Percentiles rank a stretch among this genome's conserved stretches.
phyloP scores from a whole-genome alignment of 2,329 filamentous ascomycete genomes.

The Fusarium sp. region DNA sequence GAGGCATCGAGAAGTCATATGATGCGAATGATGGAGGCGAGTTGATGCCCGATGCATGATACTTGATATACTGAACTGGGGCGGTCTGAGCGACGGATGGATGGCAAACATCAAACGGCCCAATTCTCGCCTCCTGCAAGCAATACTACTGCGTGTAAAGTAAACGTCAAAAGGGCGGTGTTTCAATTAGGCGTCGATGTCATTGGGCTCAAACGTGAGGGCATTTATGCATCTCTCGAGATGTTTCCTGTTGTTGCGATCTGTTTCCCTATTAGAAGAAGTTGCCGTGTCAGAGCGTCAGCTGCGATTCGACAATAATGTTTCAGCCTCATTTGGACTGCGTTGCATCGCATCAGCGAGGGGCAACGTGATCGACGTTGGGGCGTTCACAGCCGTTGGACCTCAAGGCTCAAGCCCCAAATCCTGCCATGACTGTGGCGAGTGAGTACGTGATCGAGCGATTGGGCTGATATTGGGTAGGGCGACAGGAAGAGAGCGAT shows the following conservation, averaged over 20 bases:
- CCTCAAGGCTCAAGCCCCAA: constrained; percentile 8
- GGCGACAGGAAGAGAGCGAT: constrained; percentile 13
- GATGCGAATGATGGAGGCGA: background rate
- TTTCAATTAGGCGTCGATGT: constrained; percentile 23
- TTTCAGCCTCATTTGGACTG: constrained; percentile 35
- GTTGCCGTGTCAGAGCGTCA: constrained; percentile 5
- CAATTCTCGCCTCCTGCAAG: background rate
- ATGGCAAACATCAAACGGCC: background rate
- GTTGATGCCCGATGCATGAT: constrained; percentile 29
- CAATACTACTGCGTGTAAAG: background rate
- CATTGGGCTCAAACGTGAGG: constrained; percentile 15
- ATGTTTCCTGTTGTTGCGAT: constrained; percentile 10
- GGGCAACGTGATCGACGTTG: constrained; percentile 38
- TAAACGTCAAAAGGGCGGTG: constrained; percentile 3
- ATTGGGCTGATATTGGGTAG: constrained; percentile 33
- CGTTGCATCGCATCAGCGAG: constrained; percentile 35
- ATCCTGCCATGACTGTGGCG: constrained; percentile 19
- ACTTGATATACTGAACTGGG: constrained; percentile 1
- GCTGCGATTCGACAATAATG: constrained; percentile 26
- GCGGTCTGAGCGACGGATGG: background rate
- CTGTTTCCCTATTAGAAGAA: background rate
- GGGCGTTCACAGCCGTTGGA: constrained; percentile 21
- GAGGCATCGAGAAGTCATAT: constrained; percentile 6
- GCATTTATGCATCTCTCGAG: constrained; percentile 1
- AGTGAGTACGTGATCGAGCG: constrained; percentile 1